phyloP scores from a whole-genome alignment of 305 asterid species.

The Petunia hybrid region DNA sequence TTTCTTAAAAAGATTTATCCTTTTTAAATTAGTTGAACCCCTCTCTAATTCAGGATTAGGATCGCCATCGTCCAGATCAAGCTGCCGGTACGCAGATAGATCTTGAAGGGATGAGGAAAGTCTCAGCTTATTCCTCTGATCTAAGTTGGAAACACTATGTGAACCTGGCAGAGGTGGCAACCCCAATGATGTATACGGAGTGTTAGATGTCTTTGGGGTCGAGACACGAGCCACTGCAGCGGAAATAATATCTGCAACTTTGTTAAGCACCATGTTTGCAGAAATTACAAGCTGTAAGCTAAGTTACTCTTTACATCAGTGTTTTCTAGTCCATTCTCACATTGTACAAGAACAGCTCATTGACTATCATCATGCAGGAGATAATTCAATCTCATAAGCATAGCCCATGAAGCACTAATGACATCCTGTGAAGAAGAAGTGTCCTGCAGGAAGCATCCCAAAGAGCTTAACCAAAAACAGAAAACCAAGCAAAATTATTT shows the following conservation, averaged over 20 bases:
- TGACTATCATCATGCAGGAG: slow-evolving; percentile 18
- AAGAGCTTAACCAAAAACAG: neutral
- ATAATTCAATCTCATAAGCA: slow-evolving; percentile 8
- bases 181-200: slow-evolving; percentile 58
- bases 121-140: slow-evolving; percentile 65
- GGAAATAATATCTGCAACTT: slow-evolving; percentile 66
- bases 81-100: slow-evolving; percentile 67
- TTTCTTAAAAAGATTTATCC: slow-evolving; percentile 48
- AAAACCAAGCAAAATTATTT: slow-evolving; percentile 7
- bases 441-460: slow-evolving; percentile 26
- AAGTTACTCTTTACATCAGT: slow-evolving; percentile 35
- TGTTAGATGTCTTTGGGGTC: slow-evolving; percentile 57
- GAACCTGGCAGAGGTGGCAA: slow-evolving; percentile 65
- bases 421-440: slow-evolving; percentile 5
- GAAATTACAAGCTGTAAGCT: slow-evolving; percentile 37
- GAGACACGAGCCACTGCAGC: slow-evolving; percentile 58
- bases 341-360: slow-evolving; percentile 20
- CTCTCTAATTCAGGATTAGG: slow-evolving; percentile 46
- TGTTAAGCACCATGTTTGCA: slow-evolving; percentile 65
- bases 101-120: slow-evolving; percentile 91
- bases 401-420: slow-evolving; percentile 7
- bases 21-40: slow-evolving; percentile 47
- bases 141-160: slow-evolving; percentile 46
- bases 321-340: slow-evolving; percentile 13
- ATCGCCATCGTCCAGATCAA: slow-evolving; percentile 69